Evolutionary conservation across 192 early-diverging fungal species (phyloP).

Genomic region (Helicostylum pulchrum): DNA sequence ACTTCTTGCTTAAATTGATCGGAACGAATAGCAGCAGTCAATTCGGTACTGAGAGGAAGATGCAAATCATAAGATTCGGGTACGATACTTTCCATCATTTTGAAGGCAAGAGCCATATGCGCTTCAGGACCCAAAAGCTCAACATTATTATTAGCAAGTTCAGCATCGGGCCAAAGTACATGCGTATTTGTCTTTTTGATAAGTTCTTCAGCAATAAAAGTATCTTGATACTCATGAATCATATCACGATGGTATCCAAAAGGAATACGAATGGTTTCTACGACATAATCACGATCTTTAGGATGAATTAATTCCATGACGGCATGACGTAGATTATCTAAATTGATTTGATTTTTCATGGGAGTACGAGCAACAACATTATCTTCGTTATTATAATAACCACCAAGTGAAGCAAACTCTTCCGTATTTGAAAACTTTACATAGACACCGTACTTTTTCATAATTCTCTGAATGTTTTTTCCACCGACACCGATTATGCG

Average conservation of each 20-base stretch:
- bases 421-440: slow-evolving; percentile 85
- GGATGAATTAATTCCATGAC: slow-evolving; percentile 54
- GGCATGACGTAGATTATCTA: slow-evolving; percentile 63
- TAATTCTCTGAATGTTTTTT: slow-evolving; percentile 86
- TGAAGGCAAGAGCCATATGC: slow-evolving; percentile 48
- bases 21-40: not conserved
- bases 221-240: slow-evolving; percentile 32
- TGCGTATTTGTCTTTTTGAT: slow-evolving; percentile 52
- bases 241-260: slow-evolving; percentile 56
- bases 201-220: slow-evolving; percentile 41
- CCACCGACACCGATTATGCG: slow-evolving; percentile 86
- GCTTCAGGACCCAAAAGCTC: slow-evolving; percentile 57
- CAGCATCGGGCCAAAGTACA: slow-evolving; percentile 63
- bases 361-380: slow-evolving; percentile 85
- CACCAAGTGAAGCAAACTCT: slow-evolving; percentile 73
- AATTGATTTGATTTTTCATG: slow-evolving; percentile 70
- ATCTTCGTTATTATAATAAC: slow-evolving; percentile 78
- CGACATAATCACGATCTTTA: slow-evolving; percentile 52
- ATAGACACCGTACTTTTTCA: slow-evolving; percentile 87
- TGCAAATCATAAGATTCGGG: slow-evolving; percentile 53
- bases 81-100: slow-evolving; percentile 54
- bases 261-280: slow-evolving; percentile 50
- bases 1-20: not conserved
- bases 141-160: slow-evolving; percentile 58
- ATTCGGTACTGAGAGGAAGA: slow-evolving; percentile 37